Base-by-base conservation (phyloP, 306 rosid genomes). In the Fragaria vesca region DNA sequence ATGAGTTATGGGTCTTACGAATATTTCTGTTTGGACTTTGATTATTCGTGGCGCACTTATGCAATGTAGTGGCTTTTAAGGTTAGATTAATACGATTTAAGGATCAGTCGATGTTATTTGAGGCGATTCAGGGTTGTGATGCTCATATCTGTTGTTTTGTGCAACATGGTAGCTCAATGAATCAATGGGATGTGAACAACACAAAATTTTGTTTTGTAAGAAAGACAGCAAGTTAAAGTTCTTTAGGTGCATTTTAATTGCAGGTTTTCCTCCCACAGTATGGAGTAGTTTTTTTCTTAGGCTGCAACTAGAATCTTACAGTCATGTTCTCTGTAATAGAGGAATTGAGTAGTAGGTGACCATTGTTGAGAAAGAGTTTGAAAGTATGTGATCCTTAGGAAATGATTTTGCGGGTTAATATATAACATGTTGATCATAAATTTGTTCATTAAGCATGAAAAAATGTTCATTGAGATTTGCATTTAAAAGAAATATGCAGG, bases 251-350 rank as follows among this genome's bases (percentile, higher is more conserved):
- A 24, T 57, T 73, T 3, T 73, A 12, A 21, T 24, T n/a, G 21
- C 10, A 42, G 55, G 77, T 13, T 73, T 73, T 55, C 40, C 21
- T 73, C 20, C 11, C 38, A 66, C 28, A 9, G 40, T 73, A 30
- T 13, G 68, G 77, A 16, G 18, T 74, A 42, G 42, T 21, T 42
- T 73, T 73, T 73, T 34, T 24, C 51, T 51, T 54, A 3, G 66
- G 30, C 50, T 55, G 51, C 67, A 20, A 73, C 5, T n/a, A 55
- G 76, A 73, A 21, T 55, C 12, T 55, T 54, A 54, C 7, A 54
- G 40, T 2, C 51, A 73, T 54, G 76, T 12, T 11, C 66, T 40
- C 8, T 57, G 17, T 57, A 42, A 58, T 8, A 43, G 18, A 17
- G 28, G 58, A 68, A 74, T 26, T 60, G 70, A 17, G 42, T 34